Evolutionary conservation across 208 protist species (phyloP).

Genomic region (Crithidia fasciculata): DNA sequence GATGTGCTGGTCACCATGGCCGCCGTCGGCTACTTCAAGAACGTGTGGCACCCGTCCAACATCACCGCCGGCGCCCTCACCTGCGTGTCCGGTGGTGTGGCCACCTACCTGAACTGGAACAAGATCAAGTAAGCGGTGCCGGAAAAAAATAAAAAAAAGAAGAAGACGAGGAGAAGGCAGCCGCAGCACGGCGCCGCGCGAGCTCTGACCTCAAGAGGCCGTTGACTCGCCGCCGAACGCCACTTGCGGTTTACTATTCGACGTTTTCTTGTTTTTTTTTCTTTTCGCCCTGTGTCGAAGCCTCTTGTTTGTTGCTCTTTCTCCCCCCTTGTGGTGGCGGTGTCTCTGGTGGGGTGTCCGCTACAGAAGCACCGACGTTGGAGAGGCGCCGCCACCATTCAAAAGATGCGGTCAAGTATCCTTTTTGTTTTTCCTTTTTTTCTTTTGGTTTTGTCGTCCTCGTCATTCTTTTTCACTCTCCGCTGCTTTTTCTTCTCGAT

Average conservation of each 20-base stretch:
- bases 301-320: slow-evolving; percentile 20
- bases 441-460: slow-evolving; percentile 4
- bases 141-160: neutral
- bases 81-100: slow-evolving; percentile 83
- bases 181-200: neutral
- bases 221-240: too few relatives aligned
- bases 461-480: neutral
- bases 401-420: slow-evolving; percentile 12
- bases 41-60: slow-evolving; percentile 71
- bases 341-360: slow-evolving; percentile 5
- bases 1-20: slow-evolving; percentile 89
- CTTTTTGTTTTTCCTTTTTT: neutral
- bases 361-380: slow-evolving; percentile 4
- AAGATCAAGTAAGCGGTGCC: slow-evolving; percentile 78
- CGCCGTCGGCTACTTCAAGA: slow-evolving; percentile 79
- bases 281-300: slow-evolving; percentile 2
- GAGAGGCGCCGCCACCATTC: slow-evolving; percentile 4
- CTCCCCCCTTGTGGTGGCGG: neutral
- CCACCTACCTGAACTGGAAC: slow-evolving; percentile 91
- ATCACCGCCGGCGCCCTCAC: slow-evolving; percentile 77
- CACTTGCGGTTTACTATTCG: too few relatives aligned
- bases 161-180: neutral
- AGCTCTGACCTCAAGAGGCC: too few relatives aligned
- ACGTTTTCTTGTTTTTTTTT: slow-evolving; percentile 22
- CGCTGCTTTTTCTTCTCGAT: neutral